Evolutionary conservation across 768 basidiomycete species (phyloP).

Genomic region (Tricholoma matsutake): DNA sequence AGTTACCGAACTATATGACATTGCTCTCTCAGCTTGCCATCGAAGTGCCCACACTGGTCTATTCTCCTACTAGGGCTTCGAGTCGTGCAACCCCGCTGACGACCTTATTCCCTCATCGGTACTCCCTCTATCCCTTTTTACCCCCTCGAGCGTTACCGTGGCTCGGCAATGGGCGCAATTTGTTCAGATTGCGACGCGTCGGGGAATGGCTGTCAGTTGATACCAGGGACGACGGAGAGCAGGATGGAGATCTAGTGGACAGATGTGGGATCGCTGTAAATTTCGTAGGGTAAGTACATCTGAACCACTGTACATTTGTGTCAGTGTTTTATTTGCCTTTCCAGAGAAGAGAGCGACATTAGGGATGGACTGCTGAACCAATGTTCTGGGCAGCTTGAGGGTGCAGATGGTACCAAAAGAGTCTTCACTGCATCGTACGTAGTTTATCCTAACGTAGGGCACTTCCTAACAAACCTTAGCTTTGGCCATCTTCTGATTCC

Average conservation of each 20-base stretch:
- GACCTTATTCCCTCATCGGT: conserved; percentile 36
- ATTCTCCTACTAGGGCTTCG: conserved; percentile 4
- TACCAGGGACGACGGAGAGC: conserved; percentile 30
- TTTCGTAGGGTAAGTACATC: conserved; percentile 34
- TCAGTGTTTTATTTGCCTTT: neutral
- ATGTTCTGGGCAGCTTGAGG: neutral
- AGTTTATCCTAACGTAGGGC: neutral
- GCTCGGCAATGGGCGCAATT: conserved; percentile 38
- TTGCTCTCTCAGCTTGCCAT: conserved; percentile 6
- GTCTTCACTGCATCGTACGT: conserved; percentile 42
- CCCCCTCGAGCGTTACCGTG: conserved; percentile 47
- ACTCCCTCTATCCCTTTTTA: conserved; percentile 69
- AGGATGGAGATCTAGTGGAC: conserved; percentile 36
- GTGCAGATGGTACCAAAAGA: conserved; percentile 11
- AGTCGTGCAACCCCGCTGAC: conserved; percentile 3
- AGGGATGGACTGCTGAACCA: conserved; percentile 8
- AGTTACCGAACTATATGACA: neutral
- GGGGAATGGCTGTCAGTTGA: conserved; percentile 52
- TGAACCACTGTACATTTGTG: neutral
- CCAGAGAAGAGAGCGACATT: conserved; percentile 7
- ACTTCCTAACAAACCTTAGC: conserved; percentile 29
- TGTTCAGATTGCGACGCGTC: conserved; percentile 62
- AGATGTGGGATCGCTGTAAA: conserved; percentile 27
- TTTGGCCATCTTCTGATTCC: conserved; percentile 60
- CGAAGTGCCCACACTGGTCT: conserved; percentile 8